Evolutionary conservation across 177 flowering plant genomes (phyloP), one percentile per base, ranked within the genome.

Genomic region (Telopea speciosissima): DNA sequence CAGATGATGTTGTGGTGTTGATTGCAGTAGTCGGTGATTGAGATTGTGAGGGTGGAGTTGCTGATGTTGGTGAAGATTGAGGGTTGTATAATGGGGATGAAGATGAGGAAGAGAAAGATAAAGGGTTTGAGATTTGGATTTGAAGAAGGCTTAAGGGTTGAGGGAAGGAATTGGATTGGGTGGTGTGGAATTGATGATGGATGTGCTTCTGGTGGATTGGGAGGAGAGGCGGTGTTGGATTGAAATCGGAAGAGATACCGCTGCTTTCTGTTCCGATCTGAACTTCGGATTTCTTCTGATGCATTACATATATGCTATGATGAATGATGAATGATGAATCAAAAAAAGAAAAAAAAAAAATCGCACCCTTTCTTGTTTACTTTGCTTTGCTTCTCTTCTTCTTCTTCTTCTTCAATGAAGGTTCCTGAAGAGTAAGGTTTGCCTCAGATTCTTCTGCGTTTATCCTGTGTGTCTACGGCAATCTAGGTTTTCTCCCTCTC

Each of bases 171-270:
- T 11, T 5, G 28, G 69, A 42, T 26, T 72, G 62, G 62, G 40
- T 45, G 5, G 40, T 36, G 9, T 36, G 7, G 40, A 36, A 36
- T 64, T 44, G 26, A 74, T 23, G n/a, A 58, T 19, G 67, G 56
- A 21, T 31, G 42, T 19, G 45, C 31, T 52, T 61, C 22, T 74
- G 81, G 23, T 63, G 25, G 24, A 62, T 56, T 64, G 69, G 60
- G 33, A 26, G 70, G 36, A 62, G 75, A 22, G 80, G 84, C 28
- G 85, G 85, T 40, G 81, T 75, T 36, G 84, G 86, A 63, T 83
- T 82, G 80, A 80, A 87, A 84, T 84, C 91, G 85, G 93, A 87
- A 83, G 89, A 88, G 84, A 87, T 60, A 80, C 86, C 89, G 49
- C 80, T 79, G 85, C 85, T 85, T 82, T 82, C 90, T 82, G 76